phyloP scores from a whole-genome alignment of 2,329 filamentous ascomycete genomes.

The Sporothrix inflata region DNA sequence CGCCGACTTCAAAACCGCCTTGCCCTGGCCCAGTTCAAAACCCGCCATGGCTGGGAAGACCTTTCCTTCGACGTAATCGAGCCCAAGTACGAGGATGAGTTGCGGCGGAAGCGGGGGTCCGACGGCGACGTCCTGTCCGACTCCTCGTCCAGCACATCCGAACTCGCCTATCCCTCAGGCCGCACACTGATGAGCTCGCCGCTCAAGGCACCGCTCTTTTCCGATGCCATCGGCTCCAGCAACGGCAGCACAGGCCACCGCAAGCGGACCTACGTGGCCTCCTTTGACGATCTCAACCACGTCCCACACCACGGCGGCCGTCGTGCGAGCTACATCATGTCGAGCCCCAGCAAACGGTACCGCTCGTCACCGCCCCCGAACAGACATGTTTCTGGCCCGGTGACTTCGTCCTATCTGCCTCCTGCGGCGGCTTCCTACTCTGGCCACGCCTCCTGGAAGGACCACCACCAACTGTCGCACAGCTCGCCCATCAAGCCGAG shows the following conservation, averaged over 20 bases:
- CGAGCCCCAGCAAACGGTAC: conserved; percentile 69
- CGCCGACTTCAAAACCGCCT: conserved; percentile 90
- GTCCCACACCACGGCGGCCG: conserved; percentile 33
- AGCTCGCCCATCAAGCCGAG: conserved; percentile 84
- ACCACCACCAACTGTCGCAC: conserved; percentile 76
- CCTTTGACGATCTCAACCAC: conserved; percentile 52
- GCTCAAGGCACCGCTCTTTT: conserved; percentile 80
- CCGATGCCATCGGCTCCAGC: conserved; percentile 75
- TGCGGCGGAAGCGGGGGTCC: conserved; percentile 70
- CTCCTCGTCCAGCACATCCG: conserved; percentile 82
- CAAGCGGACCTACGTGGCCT: conserved; percentile 65
- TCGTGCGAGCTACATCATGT: conserved; percentile 40
- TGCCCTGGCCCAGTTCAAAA: conserved; percentile 95
- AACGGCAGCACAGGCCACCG: conserved; percentile 67
- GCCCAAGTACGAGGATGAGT: conserved; percentile 77
- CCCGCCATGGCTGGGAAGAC: conserved; percentile 93
- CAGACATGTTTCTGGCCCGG: conserved; percentile 70
- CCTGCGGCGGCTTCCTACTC: conserved; percentile 35
- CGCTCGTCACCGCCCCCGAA: conserved; percentile 64
- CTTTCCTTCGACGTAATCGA: conserved; percentile 84
- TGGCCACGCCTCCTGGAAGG: conserved; percentile 71
- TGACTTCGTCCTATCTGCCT: conserved; percentile 56
- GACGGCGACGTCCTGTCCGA: conserved; percentile 80
- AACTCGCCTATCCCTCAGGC: conserved; percentile 67
- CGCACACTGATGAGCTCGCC: conserved; percentile 80